These are phyloP conservation scores for Coelastrella sp. DNA, from an alignment of 139 green algal species.

Conservation along the genomic window DNA sequence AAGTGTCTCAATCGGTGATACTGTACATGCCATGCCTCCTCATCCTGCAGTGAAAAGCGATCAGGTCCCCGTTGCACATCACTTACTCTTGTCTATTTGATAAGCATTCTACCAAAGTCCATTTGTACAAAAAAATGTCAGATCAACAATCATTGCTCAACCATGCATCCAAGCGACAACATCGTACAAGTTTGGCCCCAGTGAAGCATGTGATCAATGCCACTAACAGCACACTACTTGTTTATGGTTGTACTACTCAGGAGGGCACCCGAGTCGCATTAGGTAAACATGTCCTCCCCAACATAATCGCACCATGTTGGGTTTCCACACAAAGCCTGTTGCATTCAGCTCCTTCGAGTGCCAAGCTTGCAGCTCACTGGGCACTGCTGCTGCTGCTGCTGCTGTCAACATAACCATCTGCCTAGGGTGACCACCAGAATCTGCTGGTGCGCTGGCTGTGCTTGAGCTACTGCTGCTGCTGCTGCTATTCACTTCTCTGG, in stretches of 20 bases:
- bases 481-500: not conserved
- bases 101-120: too few relatives aligned
- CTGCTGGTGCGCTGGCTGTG: not conserved
- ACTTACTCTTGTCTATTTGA: too few relatives aligned
- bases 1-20: slow-evolving; percentile 38
- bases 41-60: not conserved
- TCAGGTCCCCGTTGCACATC: too few relatives aligned
- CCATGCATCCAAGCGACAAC: not conserved
- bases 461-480: slow-evolving; percentile 14
- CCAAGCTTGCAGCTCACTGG: not conserved
- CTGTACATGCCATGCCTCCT: not conserved
- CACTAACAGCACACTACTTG: too few relatives aligned
- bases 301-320: not conserved
- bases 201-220: too few relatives aligned
- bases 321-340: slow-evolving; percentile 11
- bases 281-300: too few relatives aligned
- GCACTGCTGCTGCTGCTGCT: not conserved
- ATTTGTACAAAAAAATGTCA: not conserved
- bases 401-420: not conserved
- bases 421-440: too few relatives aligned
- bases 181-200: too few relatives aligned
- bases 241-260: too few relatives aligned
- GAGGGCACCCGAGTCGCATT: too few relatives aligned
- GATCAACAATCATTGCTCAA: not conserved
- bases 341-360: slow-evolving; percentile 4